These are phyloP conservation scores for Balamuthia mandrillaris DNA, from an alignment of 208 protist genomes.

Conservation along the genomic window DNA sequence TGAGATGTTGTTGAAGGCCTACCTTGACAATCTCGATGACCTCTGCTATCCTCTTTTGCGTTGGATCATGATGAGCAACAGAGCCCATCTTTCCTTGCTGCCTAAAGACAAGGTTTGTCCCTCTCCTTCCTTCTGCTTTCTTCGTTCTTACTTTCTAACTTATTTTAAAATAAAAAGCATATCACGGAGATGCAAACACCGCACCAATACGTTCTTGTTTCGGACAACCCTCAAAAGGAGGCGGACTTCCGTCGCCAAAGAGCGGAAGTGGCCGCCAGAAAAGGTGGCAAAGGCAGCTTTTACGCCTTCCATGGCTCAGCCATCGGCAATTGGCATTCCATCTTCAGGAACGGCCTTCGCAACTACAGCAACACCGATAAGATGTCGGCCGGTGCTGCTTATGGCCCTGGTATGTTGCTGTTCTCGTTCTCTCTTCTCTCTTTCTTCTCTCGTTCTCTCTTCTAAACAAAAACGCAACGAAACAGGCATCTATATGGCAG, in stretches of 20 bases:
- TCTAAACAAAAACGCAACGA: neutral
- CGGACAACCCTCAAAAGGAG: neutral
- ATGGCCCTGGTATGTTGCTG: neutral
- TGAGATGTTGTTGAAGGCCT: neutral
- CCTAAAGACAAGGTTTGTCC: neutral
- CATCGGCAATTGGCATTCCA: slow-evolving; percentile 38
- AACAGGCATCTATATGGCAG: slow-evolving; percentile 33
- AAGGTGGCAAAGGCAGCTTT: neutral
- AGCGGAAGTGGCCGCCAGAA: neutral
- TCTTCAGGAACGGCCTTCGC: slow-evolving; percentile 21
- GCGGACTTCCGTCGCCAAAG: neutral
- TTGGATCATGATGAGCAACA: slow-evolving; percentile 37
- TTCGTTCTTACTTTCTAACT: neutral
- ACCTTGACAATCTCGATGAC: neutral
- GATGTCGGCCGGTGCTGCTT: slow-evolving; percentile 13
- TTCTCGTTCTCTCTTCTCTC: neutral
- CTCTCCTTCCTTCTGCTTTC: no score
- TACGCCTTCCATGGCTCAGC: slow-evolving; percentile 31
- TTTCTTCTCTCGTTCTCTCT: neutral
- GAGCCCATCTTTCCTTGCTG: slow-evolving; percentile 11
- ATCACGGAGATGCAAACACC: slow-evolving; percentile 18
- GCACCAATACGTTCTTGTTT: slow-evolving; percentile 29
- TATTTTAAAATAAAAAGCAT: neutral
- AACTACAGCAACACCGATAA: slow-evolving; percentile 36
- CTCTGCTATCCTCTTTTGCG: slow-evolving; percentile 30